phyloP scores from a whole-genome alignment of 2,329 filamentous ascomycete genomes.

The Colletotrichum coccodes region DNA sequence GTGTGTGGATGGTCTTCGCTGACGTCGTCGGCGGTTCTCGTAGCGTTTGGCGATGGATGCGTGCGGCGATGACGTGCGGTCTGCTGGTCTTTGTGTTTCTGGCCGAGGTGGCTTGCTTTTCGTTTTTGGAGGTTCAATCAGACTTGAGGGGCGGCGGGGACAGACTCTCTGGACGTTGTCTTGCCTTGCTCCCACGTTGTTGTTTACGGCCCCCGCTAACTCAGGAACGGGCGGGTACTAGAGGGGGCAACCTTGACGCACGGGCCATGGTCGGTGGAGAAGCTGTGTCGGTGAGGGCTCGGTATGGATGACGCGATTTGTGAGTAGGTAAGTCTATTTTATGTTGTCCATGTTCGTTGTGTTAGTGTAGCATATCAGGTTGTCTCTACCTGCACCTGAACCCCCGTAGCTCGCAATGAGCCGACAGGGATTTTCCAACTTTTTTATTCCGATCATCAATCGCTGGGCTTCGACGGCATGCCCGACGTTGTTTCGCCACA shows the following conservation, averaged over 20 bases:
- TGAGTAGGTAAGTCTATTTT: too few species aligned
- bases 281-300: not conserved
- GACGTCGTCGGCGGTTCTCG: not conserved
- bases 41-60: not conserved
- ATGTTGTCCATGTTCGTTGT: too few species aligned
- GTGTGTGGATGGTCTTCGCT: too few species aligned
- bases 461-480: not conserved
- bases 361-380: not conserved
- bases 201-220: conserved; percentile 14
- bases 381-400: not conserved
- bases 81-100: too few species aligned
- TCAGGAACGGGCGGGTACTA: not conserved
- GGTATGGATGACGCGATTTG: too few species aligned
- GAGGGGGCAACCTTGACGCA: not conserved
- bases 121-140: conserved; percentile 3
- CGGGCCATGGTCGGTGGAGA: not conserved
- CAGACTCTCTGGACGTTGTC: not conserved
- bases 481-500: not conserved
- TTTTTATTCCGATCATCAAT: too few species aligned
- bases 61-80: not conserved
- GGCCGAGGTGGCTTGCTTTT: not conserved
- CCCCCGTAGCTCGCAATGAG: not conserved
- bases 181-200: conserved; percentile 23
- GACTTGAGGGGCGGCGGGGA: not conserved
- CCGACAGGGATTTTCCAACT: too few species aligned